Base-by-base conservation (phyloP, 1,284 basidiomycete species). In the Trichosporon asahii region DNA sequence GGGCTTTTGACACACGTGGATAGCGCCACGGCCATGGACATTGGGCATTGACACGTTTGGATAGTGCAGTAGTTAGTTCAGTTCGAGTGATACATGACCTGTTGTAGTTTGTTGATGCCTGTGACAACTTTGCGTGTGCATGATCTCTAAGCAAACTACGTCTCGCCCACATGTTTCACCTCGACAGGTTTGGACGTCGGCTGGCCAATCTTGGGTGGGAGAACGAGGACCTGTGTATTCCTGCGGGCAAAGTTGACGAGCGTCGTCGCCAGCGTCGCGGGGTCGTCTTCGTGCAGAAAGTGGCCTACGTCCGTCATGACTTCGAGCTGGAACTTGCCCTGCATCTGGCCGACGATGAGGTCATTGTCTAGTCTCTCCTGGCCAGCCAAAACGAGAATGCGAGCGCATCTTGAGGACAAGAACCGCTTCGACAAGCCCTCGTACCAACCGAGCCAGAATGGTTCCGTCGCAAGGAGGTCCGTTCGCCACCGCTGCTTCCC, bases 271-370 rank as follows among this genome's bases (percentile, higher is more conserved):
- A 95, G 85, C 21, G 86, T 86, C 1, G 86, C 89, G 0, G 95
- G 95, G 75, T 95, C 89, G 77, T 98, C 95, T 90, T 98, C 95
- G 68, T 98, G 96, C 57, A 99, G 82, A 84, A 96, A 92, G 79
- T 99, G 96, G 0, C 96, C 96, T 0, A 94, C 93, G 23, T 89
- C 89, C 3, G 88, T 88, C 73, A 97, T 88, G 29, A 98, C 94
- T 25, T 89, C 90, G 76, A 98, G 87, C 83, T 98, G 96, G 84
- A 98, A 98, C 81, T 98, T 98, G 69, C 95, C 95, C 84, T 92
- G 90, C 96, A 99, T 98, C 83, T 99, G 96, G 0, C 95, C 97
- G 65, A 99, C 95, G 91, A 97, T 98, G 53, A 99, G 87, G 74
- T 93, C 90, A 75, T 89, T 91, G 80, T 99, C 97, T 1, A 99